Conservation (phyloP, 1,139 yeast genomes). For the Diutina sp. region DNA sequence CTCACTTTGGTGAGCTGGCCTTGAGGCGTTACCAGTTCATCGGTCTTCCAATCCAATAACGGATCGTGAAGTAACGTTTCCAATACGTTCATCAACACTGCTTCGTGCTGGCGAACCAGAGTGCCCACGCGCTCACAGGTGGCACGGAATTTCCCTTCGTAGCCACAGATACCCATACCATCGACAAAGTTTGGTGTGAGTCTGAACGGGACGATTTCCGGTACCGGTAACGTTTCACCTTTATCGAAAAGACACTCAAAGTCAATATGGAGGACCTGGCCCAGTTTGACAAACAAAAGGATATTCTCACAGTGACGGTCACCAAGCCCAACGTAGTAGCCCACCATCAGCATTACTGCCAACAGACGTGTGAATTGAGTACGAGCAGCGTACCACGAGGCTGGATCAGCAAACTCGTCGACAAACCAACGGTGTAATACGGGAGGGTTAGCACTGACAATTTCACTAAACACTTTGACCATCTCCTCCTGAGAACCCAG, state of each 20-base stretch:
- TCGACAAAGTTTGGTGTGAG: constrained; percentile 80
- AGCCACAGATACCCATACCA: constrained; percentile 83
- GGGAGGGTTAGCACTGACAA: constrained; percentile 44
- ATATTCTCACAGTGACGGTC: constrained; percentile 95
- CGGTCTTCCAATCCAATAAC: constrained; percentile 55
- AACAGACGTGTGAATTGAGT: constrained; percentile 63
- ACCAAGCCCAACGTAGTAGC: constrained; percentile 82
- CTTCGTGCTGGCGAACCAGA: constrained; percentile 67
- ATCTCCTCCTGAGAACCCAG: constrained; percentile 7
- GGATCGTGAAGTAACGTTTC: constrained; percentile 94
- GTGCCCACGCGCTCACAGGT: constrained; percentile 78
- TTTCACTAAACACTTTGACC: constrained; percentile 16
- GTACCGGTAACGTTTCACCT: constrained; percentile 57
- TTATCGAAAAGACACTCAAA: constrained; percentile 93
- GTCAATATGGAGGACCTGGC: constrained; percentile 85
- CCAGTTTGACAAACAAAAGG: constrained; percentile 58
- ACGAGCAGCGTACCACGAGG: constrained; percentile 75
- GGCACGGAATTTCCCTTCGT: constrained; percentile 80
- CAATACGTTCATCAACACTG: constrained; percentile 79
- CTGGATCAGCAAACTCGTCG: constrained; percentile 82
- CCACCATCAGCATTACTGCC: constrained; percentile 97
- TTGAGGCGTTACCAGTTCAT: constrained; percentile 31
- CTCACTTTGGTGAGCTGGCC: constrained; percentile 66
- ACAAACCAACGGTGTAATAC: constrained; percentile 80
- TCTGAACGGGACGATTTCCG: constrained; percentile 91